Conservation (phyloP, 2,329 filamentous ascomycete species). For the Didymella pinodella region DNA sequence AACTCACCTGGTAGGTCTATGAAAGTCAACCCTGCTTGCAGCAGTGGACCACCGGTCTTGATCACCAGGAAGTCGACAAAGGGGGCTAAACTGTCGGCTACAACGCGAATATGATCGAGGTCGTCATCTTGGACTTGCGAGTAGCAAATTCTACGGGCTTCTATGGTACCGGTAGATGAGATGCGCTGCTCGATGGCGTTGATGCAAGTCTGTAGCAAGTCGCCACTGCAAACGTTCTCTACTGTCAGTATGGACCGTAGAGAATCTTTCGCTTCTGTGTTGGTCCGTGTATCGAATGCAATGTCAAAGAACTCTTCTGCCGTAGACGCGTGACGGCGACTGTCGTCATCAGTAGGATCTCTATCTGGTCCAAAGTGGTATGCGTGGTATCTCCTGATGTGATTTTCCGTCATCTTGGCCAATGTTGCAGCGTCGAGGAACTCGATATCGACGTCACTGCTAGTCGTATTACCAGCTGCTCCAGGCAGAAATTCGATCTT, state of each 20-base stretch:
- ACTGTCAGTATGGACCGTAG: slow-evolving; percentile 1
- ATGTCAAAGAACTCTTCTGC: slow-evolving; percentile 16
- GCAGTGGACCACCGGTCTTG: slow-evolving; percentile 11
- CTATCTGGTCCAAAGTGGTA: slow-evolving; percentile 6
- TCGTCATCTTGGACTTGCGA: slow-evolving; percentile 5
- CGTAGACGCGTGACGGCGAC: slow-evolving; percentile 7
- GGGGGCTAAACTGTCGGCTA: slow-evolving; percentile 8
- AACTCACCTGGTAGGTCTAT: slow-evolving; percentile 14
- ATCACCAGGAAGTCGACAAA: slow-evolving; percentile 18
- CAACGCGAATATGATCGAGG: slow-evolving; percentile 3
- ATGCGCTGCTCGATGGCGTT: slow-evolving; percentile 15
- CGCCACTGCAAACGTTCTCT: slow-evolving; percentile 1
- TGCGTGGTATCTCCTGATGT: slow-evolving; percentile 11
- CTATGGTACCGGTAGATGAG: background rate
- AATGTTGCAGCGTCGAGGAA: slow-evolving; percentile 6
- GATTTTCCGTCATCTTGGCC: slow-evolving; percentile 7
- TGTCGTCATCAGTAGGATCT: slow-evolving; percentile 9
- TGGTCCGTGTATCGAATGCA: slow-evolving; percentile 4
- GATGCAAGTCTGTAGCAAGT: slow-evolving; percentile 3
- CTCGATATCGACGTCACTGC: slow-evolving; percentile 10
- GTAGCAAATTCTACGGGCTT: slow-evolving; percentile 3
- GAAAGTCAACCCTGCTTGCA: slow-evolving; percentile 15
- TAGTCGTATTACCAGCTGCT: background rate
- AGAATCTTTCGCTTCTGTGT: background rate
- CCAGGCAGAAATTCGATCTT: slow-evolving; percentile 3